Base-by-base conservation (phyloP, 2,329 filamentous ascomycete species). In the Cladophialophora yegresii region DNA sequence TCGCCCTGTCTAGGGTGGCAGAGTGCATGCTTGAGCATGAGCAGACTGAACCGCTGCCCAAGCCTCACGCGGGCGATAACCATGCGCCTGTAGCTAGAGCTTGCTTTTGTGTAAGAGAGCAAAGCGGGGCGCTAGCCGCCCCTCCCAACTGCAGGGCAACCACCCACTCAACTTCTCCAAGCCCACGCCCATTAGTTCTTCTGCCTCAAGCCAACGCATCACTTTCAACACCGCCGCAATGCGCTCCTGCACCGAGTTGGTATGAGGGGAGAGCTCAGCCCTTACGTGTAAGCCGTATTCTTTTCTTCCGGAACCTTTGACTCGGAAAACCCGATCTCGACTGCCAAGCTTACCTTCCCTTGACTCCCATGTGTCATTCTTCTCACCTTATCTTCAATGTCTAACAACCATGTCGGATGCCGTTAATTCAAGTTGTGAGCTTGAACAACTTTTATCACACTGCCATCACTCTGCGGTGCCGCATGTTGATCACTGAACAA, bases 11-110 rank as follows among this genome's bases (percentile, higher is more conserved):
- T 30, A 13, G 12, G 20, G 51, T 54, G 51, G 51, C 51, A 54
- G 51, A 28, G 51, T 54, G 51, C 51, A 54, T 54, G 51, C 22
- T 54, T 54, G 51, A 20, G 22, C 47, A 50, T 50, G 20, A 50
- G 47, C 23, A 50, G 4, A 7, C 2, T 22, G n/a, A 26, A 8
- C 47, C 12, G 47, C 4, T 26, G 22, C 47, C 20, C 45, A 8
- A 23, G 20, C 36, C 36, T 8, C 13, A n/a, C 16, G 36, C 36
- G n/a, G 36, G 16, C 4, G 36, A 43, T n/a, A 43, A 43, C 13
- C 13, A 8, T 43, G 36, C 36, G 13, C 16, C 36, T n/a, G 36
- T 43, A 6, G 6, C 26, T 28, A 43, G 36, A 43, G 36, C 47
- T 50, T 28, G 23, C 9, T 22, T 23, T 28, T 12, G 47, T 12